Base-by-base conservation (phyloP, 1,284 basidiomycete species). In the Porodaedalea pini region DNA sequence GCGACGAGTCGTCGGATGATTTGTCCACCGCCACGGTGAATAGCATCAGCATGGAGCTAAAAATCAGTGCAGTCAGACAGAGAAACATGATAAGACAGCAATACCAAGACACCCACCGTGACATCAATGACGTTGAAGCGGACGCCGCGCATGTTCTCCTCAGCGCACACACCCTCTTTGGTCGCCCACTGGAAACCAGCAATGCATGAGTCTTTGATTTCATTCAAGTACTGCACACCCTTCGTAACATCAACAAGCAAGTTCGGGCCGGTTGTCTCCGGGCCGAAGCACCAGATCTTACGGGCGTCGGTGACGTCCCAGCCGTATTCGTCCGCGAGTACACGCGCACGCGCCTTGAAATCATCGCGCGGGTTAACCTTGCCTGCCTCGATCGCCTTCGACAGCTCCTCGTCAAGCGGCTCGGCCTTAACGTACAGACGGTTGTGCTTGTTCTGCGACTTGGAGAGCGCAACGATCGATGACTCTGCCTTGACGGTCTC, bases 381-480 rank as follows among this genome's bases (percentile, higher is more conserved):
- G 70, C 96, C 96, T 62, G 67, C 69, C 76, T 99, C 96, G 69
- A 99, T 98, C 64, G 93, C 95, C 69, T 85, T 83, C 65, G 93
- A 88, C 61, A 99, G 85, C 74, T 98, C 94, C 72, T 99, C 97
- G 37, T 92, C 93, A 62, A 99, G 74, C 51, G 97, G 97, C 78
- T 87, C 67, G 45, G 97, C 96, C 82, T 94, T 94, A 65, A 90
- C 85, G 75, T 89, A 99, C 62, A 99, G 82, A 82, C 97, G 92
- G 75, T 99, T 99, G 88, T 99, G 97, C 86, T 99, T 99, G 85
- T 99, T 99, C 80, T 98, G 97, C 52, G 97, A 99, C 78, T 99
- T 99, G 66, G 97, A 98, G 56, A 99, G 82, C 41, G 97, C 97
- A 64, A 92, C 88, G 70, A 99, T 98, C 59, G 88, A 88, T 5